Base-by-base conservation (phyloP, 1,284 basidiomycete species). In the Moesziomyces sp. region DNA sequence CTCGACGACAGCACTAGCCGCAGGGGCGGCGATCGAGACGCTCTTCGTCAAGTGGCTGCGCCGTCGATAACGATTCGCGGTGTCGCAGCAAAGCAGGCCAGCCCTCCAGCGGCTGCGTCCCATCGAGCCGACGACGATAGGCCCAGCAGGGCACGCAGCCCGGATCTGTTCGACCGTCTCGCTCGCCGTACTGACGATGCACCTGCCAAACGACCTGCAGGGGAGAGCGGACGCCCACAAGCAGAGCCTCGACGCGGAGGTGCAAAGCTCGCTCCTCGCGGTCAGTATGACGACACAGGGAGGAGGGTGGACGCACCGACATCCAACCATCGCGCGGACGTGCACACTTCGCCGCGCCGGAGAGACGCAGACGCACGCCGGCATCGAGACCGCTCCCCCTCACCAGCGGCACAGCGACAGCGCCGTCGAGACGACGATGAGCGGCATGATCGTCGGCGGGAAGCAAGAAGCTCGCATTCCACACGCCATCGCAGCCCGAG, bases 81-180 rank as follows among this genome's bases (percentile, higher is more conserved):
- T 5, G 56, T 71, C 4, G 68, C 66, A 11, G 33, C 62, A 1
- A 62, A 43, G n/a, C 62, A 62, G 23, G 48, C 28, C 28, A 44
- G 50, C 44, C 47, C 60, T 14, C 62, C 59, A 4, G 52, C 62
- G 8, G 19, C 56, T 18, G 26, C 24, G n/a, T 26, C 14, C 10
- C 28, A 43, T 9, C 38, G 28, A 35, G 44, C 38, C 30, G 30
- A 28, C 9, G 55, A 61, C 18, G 54, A 58, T 8, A 48, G 48
- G 38, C 44, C 50, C 7, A 42, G 58, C 14, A 33, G 55, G 49
- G 56, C 52, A 33, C 58, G 56, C 19, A 66, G 58, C 43, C 63
- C 63, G 23, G 69, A 72, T 35, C 55, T 72, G 5, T 53, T 72
- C 23, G 69, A 66, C 35, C 55, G 69, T 23, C 52, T 72, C 45